phyloP scores from a whole-genome alignment of 2,329 filamentous ascomycete genomes.

The Aspergillus costaricaensis region DNA sequence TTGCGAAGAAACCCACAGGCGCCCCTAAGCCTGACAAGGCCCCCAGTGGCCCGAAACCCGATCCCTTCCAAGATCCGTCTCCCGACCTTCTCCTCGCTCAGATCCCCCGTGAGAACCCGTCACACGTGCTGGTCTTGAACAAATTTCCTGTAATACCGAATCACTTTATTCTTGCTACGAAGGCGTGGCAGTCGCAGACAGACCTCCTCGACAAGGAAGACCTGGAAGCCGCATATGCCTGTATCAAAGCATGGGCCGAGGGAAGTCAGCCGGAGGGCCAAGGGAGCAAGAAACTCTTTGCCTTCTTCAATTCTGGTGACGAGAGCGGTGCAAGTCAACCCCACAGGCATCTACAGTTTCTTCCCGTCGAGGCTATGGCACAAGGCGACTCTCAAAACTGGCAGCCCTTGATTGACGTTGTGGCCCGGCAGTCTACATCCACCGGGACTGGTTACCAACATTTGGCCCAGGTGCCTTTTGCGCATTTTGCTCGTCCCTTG shows the following conservation, averaged over 20 bases:
- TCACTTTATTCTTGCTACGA: constrained; percentile 54
- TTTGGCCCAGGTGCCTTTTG: constrained; percentile 49
- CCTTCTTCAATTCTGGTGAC: constrained; percentile 53
- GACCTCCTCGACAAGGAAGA: constrained; percentile 47
- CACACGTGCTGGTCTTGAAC: constrained; percentile 48
- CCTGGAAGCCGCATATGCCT: constrained; percentile 44
- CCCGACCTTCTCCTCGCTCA: constrained; percentile 45
- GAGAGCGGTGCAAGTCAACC: constrained; percentile 52
- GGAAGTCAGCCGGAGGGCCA: constrained; percentile 9
- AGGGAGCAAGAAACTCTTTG: constrained; percentile 42
- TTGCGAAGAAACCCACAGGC: constrained; percentile 46
- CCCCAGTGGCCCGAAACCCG: constrained; percentile 33
- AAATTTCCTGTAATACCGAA: constrained; percentile 53
- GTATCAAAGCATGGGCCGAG: constrained; percentile 44
- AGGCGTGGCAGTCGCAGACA: constrained; percentile 45
- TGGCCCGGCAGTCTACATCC: constrained; percentile 17
- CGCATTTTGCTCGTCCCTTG: constrained; percentile 50
- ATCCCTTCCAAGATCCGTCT: constrained; percentile 49
- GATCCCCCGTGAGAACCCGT: constrained; percentile 38
- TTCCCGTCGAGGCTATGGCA: constrained; percentile 49
- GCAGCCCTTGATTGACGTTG: constrained; percentile 51
- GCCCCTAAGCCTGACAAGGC: constrained; percentile 25
- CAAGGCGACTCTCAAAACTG: constrained; percentile 40
- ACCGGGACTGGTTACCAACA: constrained; percentile 27
- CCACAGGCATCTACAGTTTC: constrained; percentile 51